These are phyloP conservation scores for Didymella pinodella DNA, from an alignment of 2,329 filamentous ascomycete species.

Conservation along the genomic window DNA sequence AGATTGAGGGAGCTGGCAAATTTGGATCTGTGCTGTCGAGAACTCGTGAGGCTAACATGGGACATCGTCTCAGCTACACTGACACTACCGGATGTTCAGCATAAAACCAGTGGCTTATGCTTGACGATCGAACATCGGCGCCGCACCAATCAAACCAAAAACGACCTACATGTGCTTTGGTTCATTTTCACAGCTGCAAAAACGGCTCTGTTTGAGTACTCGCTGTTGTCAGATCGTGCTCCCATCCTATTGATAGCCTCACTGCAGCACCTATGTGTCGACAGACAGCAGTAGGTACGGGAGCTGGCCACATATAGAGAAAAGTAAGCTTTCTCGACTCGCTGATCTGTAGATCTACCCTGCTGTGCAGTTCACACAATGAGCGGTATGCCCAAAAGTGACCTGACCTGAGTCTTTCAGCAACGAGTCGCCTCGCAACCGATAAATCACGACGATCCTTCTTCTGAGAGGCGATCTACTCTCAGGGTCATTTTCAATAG, in stretches of 20 bases:
- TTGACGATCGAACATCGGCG: neutral
- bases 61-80: neutral
- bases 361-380: neutral
- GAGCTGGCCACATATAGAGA: neutral
- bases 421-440: neutral
- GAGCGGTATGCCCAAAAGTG: neutral
- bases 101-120: neutral
- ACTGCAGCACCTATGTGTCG: neutral
- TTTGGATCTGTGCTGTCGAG: neutral
- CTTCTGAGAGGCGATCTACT: neutral
- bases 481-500: conserved; percentile 3
- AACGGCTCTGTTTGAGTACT: neutral
- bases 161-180: conserved; percentile 1
- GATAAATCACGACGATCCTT: neutral
- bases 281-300: neutral
- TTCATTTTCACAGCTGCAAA: neutral
- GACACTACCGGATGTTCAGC: conserved; percentile 2
- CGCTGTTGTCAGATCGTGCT: neutral
- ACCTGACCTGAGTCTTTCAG: neutral
- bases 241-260: neutral
- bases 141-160: neutral
- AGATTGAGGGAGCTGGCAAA: neutral
- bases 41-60: neutral
- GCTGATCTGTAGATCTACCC: conserved; percentile 13
- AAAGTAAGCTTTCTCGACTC: conserved; percentile 13